Evolutionary conservation across 441 rosid genomes (phyloP), one percentile per base, ranked within the genome.

Genomic region (Brassica hybrid): DNA sequence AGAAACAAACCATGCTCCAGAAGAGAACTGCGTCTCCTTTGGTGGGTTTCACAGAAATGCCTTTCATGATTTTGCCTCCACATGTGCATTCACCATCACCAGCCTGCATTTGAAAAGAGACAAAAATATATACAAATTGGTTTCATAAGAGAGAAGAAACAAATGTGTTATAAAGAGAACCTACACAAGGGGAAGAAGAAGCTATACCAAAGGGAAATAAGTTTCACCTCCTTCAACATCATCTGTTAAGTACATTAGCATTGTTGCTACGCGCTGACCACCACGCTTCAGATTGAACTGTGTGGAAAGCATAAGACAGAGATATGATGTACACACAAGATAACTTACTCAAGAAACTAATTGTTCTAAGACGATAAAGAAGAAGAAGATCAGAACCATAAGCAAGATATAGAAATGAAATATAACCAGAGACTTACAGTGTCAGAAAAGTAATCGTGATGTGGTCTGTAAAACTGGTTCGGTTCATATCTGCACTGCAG

Each of bases 211-310:
- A 59, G 98, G 99, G 79, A 95, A 95, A 84, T 89, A 89, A 57
- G 99, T 95, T 86, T 95, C 99, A 80, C 99, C 99, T 67, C 98
- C 99, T 81, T 95, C 93, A 38, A 93, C 97, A 61, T 84, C 84
- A 75, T 90, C 93, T 30, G 88, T 95, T 69, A 95, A 79, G 84
- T 95, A 93, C 97, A 95, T 93, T 60, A 95, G 94, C 91, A 93
- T 81, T 43, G 99, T 95, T 70, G 98, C 98, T 65, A 95, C 70
- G 6, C 95, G 88, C 79, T 95, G 99, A 83, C 99, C 99, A 62
- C 99, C 98, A 0, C 90, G 94, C 70, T 93, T 89, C 81, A 95
- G 63, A 81, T 95, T 95, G 76, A 91, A 95, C 99, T 95, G 84
- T 50, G 57, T 66, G 45, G 48, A 13, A 25, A 34, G 57, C 21